Conservation (phyloP, 2,329 filamentous ascomycete genomes). For the Alternaria metachromatica region DNA sequence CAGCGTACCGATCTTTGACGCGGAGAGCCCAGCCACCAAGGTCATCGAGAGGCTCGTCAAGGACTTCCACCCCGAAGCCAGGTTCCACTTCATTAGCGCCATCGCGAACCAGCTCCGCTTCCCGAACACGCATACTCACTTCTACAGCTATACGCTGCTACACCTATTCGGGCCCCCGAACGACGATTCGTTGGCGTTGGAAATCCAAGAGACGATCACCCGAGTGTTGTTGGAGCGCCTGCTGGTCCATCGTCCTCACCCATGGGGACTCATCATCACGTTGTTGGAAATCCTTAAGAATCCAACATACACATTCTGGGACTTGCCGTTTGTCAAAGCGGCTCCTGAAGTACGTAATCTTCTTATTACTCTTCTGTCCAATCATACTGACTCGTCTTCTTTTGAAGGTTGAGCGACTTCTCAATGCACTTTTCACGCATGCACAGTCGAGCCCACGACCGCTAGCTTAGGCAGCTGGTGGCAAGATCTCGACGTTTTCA, state of each 20-base stretch:
- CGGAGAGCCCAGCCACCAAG: constrained; percentile 70
- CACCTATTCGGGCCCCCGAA: constrained; percentile 72
- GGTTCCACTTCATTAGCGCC: constrained; percentile 83
- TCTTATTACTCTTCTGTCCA: constrained; percentile 7
- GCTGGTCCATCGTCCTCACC: constrained; percentile 88
- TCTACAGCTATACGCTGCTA: constrained; percentile 85
- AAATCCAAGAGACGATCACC: constrained; percentile 90
- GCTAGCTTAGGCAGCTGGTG: constrained; percentile 31
- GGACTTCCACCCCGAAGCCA: constrained; percentile 75
- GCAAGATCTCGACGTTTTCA: constrained; percentile 13
- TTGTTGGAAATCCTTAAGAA: constrained; percentile 91
- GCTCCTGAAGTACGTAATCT: constrained; percentile 70
- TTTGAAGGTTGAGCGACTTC: constrained; percentile 54
- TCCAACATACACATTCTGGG: constrained; percentile 88
- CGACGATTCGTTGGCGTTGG: constrained; percentile 70
- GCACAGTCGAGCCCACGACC: constrained; percentile 56
- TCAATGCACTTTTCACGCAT: constrained; percentile 55
- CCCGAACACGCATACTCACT: constrained; percentile 88
- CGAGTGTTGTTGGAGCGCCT: constrained; percentile 87
- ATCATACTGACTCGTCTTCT: constrained; percentile 21
- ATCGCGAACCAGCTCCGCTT: constrained; percentile 92
- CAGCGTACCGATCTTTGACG: constrained; percentile 69
- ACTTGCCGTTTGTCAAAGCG: constrained; percentile 88
- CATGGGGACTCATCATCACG: constrained; percentile 91
- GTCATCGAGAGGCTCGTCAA: constrained; percentile 78